phyloP scores from a whole-genome alignment of 2,329 filamentous ascomycete species.

The Westerdykella aurantiaca region DNA sequence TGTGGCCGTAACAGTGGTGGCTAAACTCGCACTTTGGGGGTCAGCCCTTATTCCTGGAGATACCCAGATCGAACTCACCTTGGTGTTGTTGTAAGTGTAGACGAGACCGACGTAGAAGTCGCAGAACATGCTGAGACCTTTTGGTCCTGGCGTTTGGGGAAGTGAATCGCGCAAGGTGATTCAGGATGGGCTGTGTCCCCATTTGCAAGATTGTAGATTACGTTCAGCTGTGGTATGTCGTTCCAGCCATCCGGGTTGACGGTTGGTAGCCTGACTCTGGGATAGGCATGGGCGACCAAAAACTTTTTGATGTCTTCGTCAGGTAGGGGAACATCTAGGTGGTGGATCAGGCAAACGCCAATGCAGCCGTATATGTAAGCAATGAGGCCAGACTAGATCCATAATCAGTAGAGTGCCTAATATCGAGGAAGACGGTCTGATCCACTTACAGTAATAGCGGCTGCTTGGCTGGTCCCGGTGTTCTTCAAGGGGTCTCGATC shows the following conservation, averaged over 20 bases:
- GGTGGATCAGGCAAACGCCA: too few relatives aligned
- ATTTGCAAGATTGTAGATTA: background rate
- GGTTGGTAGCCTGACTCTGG: background rate
- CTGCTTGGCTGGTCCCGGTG: constrained; percentile 3
- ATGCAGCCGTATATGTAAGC: constrained; percentile 1
- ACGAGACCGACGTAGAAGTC: background rate
- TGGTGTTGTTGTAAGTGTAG: background rate
- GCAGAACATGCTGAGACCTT: background rate
- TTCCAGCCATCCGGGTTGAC: background rate
- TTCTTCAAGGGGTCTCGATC: background rate
- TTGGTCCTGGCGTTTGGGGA: background rate
- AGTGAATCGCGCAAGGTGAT: background rate
- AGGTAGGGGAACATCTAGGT: background rate
- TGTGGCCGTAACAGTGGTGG: background rate
- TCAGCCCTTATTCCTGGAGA: background rate
- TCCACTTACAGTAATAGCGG: constrained; percentile 4
- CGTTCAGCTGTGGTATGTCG: background rate
- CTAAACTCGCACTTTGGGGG: background rate
- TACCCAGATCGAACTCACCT: background rate
- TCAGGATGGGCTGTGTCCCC: background rate
- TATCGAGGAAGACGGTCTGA: background rate
- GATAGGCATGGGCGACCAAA: constrained; percentile 3
- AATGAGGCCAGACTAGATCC: constrained; percentile 1
- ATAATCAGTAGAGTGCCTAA: background rate
- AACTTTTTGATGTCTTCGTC: constrained; percentile 2